Evolutionary conservation across 2,329 filamentous ascomycete genomes (phyloP).

Genomic region (Pseudonectria buxi): DNA sequence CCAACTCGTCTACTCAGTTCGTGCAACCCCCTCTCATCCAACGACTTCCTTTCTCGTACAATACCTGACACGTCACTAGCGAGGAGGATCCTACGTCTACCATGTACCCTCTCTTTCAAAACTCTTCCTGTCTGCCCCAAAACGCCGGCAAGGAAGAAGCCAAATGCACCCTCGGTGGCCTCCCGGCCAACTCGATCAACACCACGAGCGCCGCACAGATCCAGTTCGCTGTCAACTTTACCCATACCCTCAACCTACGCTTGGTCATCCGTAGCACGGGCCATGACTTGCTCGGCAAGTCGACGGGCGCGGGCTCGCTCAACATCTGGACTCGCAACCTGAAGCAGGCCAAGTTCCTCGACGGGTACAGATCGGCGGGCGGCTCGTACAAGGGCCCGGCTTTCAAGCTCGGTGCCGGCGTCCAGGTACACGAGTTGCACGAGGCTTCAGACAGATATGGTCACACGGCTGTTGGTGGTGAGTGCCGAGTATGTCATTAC

Average conservation of each 20-base stretch:
- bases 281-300: conserved; percentile 47
- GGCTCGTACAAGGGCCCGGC: conserved; percentile 36
- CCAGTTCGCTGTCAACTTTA: conserved; percentile 41
- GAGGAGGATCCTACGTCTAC: conserved; percentile 30
- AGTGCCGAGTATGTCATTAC: conserved; percentile 32
- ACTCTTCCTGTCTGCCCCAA: conserved; percentile 27
- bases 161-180: conserved; percentile 33
- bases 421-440: conserved; percentile 47
- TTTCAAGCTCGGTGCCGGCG: conserved; percentile 48
- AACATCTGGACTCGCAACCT: conserved; percentile 51
- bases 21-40: not conserved
- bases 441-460: conserved; percentile 39
- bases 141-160: conserved; percentile 11
- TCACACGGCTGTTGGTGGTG: conserved; percentile 45
- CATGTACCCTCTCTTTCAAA: conserved; percentile 34
- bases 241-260: conserved; percentile 36
- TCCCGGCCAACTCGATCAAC: conserved; percentile 36
- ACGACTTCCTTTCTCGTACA: not conserved
- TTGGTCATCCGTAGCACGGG: conserved; percentile 43
- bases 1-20: conserved; percentile 13
- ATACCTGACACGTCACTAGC: conserved; percentile 11
- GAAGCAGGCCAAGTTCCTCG: conserved; percentile 28
- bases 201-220: conserved; percentile 36
- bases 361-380: conserved; percentile 16
- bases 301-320: conserved; percentile 50